A percentile compares a stretch with the other conserved stretches of the same genome.
These are phyloP conservation scores for Exophiala sideris DNA, from an alignment of 2,329 filamentous ascomycete genomes.

Conservation along the genomic window DNA sequence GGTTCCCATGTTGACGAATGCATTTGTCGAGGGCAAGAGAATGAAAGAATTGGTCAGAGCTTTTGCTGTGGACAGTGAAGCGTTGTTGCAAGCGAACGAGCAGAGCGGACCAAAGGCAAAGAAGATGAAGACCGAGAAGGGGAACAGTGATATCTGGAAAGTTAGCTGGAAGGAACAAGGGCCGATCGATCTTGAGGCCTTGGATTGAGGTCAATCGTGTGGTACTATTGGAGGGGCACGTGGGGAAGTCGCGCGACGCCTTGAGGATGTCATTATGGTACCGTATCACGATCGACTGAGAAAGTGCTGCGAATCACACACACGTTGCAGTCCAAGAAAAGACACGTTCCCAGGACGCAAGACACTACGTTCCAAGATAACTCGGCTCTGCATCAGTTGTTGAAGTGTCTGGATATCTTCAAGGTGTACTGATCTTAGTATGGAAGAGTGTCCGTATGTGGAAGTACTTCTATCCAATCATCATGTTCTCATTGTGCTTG, in stretches of 20 bases:
- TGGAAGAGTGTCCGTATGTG: too few species aligned
- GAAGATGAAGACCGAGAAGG: conserved; percentile 20
- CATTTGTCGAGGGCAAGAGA: conserved; percentile 62
- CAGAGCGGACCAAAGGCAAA: conserved; percentile 28
- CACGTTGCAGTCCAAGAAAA: too few species aligned
- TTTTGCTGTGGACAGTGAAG: conserved; percentile 74
- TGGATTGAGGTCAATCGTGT: conserved; percentile 14
- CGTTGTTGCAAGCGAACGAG: conserved; percentile 55
- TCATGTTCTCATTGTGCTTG: too few species aligned
- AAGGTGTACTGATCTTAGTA: too few species aligned
- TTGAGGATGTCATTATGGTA: too few species aligned
- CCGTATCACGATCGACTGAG: too few species aligned
- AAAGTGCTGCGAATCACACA: too few species aligned
- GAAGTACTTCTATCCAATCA: too few species aligned
- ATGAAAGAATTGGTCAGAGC: conserved; percentile 74
- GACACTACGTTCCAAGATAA: too few species aligned
- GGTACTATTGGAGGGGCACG: neutral
- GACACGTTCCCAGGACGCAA: too few species aligned
- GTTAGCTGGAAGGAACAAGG: conserved; percentile 20
- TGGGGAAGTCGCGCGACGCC: neutral
- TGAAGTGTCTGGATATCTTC: too few species aligned
- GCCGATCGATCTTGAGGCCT: conserved; percentile 18
- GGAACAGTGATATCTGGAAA: conserved; percentile 22
- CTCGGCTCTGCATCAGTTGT: too few species aligned
- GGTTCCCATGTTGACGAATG: conserved; percentile 61